Base-by-base conservation (phyloP, 345 rosid genomes). In the Citrus inodora region DNA sequence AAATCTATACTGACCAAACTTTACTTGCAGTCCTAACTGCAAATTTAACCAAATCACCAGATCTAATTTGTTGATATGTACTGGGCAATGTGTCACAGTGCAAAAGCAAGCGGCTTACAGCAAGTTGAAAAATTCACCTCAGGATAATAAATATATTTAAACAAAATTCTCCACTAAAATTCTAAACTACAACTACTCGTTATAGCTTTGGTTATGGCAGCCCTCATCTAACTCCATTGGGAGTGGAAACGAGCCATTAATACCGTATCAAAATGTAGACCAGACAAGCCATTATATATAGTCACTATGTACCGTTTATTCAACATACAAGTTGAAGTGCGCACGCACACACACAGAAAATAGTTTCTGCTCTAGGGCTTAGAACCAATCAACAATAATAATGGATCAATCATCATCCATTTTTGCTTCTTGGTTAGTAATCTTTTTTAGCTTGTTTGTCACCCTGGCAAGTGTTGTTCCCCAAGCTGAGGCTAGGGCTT, bases 401-500 rank as follows among this genome's bases (percentile, higher is more conserved):
- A 53, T 75, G 86, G 82, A 42, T 9, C 71, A 62, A 22, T 70
- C 74, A 10, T 17, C 80, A 24, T 4, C 27, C 27, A 2, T 65
- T 65, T 68, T 55, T 19, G 53, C 38, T 67, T 70, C 68, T 60
- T 78, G 42, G 58, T 21, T 76, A 11, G 64, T 68, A 13, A 46
- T 46, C 17, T 13, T 11, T 35, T 38, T 82, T 13, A 81, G 76
- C 25, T 37, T 88, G 35, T 77, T 80, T 5, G 22, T 85, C 64
- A 53, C 79, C 25, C 37, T 87, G 24, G 78, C 63, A 46, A 72
- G 56, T 66, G 81, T 81, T 60, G 73, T 75, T 67, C 80, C 80
- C 17, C 87, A 67, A 56, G 87, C 85, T 9, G 83, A 87, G 70
- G 89, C 88, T 67, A 86, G 97, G 72, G 92, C 92, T 10, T 91